phyloP scores from a whole-genome alignment of 768 basidiomycete species.

The Mycena rosella region DNA sequence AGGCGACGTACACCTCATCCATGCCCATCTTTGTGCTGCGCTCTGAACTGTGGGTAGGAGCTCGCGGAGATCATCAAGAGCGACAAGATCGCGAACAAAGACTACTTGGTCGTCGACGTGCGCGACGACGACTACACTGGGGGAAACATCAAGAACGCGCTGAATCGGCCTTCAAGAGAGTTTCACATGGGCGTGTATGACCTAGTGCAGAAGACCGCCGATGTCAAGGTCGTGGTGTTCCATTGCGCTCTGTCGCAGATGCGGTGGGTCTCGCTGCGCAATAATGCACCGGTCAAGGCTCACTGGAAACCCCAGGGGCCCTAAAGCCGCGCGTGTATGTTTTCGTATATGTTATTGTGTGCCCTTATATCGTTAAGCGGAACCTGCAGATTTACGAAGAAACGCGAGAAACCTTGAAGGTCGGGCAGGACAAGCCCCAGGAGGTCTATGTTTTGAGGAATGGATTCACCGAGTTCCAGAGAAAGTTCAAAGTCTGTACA shows the following conservation, averaged over 20 bases:
- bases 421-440: conserved; percentile 58
- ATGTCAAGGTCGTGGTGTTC: conserved; percentile 76
- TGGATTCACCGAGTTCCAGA: conserved; percentile 81
- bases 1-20: conserved; percentile 48
- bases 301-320: conserved; percentile 64
- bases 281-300: conserved; percentile 16
- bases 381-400: conserved; percentile 73
- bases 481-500: conserved; percentile 68
- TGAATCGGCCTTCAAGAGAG: conserved; percentile 71
- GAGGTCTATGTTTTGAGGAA: conserved; percentile 76
- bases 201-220: conserved; percentile 71
- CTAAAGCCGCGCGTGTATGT: conserved; percentile 79
- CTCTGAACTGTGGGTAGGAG: conserved; percentile 59
- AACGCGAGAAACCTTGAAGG: conserved; percentile 63
- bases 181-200: conserved; percentile 70
- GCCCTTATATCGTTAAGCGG: conserved; percentile 30
- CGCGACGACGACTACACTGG: conserved; percentile 86
- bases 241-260: conserved; percentile 85
- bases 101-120: conserved; percentile 86
- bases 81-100: conserved; percentile 67
- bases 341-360: neutral
- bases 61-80: conserved; percentile 79
- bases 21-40: neutral
- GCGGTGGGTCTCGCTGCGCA: conserved; percentile 62
- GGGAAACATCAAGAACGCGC: conserved; percentile 79